Evolutionary conservation across 2,329 filamentous ascomycete species (phyloP), one percentile per base, ranked within the genome.

Genomic region (Apiospora arundinis): DNA sequence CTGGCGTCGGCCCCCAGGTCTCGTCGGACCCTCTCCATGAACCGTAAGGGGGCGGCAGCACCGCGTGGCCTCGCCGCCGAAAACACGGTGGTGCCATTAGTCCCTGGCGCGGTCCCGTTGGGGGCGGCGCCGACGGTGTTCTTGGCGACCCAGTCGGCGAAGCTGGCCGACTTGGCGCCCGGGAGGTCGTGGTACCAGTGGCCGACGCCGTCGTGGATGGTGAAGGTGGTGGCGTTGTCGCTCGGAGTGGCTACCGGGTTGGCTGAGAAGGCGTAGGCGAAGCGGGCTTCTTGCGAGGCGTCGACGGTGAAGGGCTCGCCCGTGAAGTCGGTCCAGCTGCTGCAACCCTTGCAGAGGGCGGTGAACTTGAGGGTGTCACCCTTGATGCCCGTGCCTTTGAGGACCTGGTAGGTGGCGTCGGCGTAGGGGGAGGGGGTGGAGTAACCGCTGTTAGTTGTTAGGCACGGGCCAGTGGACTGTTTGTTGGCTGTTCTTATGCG

Each of bases 181-280:
- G 73, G 74, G 65, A 84, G 77, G 72, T 83, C 80, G 73, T 83
- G 81, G 45, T 78, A 77, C 80, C 81, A 83, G 74, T 83, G 83
- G 65, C 82, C 83, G 52, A 83, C 78, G 70, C 78, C 79, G 66
- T 85, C 81, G 74, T 86, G 84, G 73, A 85, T 85, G 71, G 80
- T 79, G 72, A 86, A 85, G 25, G 75, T 75, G 4, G 81, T 79
- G 14, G 80, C 77, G 28, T 76, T 75, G 75, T 80, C 78, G 21
- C 73, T 69, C 1, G 84, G 84, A 23, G 79, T 76, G 69, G 84
- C 80, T 12, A 84, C 82, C 6, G 82, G 80, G 1, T 76, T 78
- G 18, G 75, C 73, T 1, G 82, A 82, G 73, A 78, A 83, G 18
- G 83, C 83, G 70, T 80, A 85, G 11, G 83, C 84, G 42, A 85